Evolutionary conservation across 176 grass and related monocot species (phyloP), one percentile per base, ranked within the genome.

Genomic region (Typha latifolia): DNA sequence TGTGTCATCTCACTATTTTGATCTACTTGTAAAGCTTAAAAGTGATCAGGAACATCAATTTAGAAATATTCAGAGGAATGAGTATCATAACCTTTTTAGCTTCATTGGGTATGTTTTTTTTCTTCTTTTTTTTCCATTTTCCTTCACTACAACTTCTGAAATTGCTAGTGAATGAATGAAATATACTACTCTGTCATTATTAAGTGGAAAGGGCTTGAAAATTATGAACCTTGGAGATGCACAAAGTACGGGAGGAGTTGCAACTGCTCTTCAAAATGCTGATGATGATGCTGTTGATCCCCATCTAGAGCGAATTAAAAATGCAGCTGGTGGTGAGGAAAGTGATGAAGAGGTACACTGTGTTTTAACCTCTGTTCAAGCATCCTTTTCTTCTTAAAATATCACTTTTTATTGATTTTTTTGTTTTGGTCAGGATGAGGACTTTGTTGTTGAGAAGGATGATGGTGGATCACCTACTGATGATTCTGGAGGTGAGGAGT

Each of bases 391-490:
- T 43, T 43, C 10, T 9, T 6, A 43, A 43, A 43, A 43, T 6
- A 43, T 43, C 18, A 52, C 6, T 29, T 68, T 79, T 65, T 18
- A 59, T 29, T 72, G 20, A 23, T 12, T 64, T 14, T 14, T 26
- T n/a, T 69, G 50, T 47, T 31, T 66, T 65, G 64, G 15, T 52
- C 63, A 99, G 94, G 94, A 99, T 80, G 94, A 99, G 80, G 94
- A 99, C 87, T 99, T 99, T 81, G 89, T 99, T 81, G 76, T 14
- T 52, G 86, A 99, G 43, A 90, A 99, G 67, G 94, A 99, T 87
- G 94, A 99, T 77, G 73, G 83, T 63, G 94, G 94, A 21, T 99
- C 94, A 26, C 94, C 94, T 66, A 99, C 89, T 47, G 94, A 93
- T 85, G 94, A 99, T 78, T 99, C 94, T 76, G 94, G 69, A 16